Conservation (phyloP, 1,139 yeast genomes). For the Protomyces inouyei region DNA sequence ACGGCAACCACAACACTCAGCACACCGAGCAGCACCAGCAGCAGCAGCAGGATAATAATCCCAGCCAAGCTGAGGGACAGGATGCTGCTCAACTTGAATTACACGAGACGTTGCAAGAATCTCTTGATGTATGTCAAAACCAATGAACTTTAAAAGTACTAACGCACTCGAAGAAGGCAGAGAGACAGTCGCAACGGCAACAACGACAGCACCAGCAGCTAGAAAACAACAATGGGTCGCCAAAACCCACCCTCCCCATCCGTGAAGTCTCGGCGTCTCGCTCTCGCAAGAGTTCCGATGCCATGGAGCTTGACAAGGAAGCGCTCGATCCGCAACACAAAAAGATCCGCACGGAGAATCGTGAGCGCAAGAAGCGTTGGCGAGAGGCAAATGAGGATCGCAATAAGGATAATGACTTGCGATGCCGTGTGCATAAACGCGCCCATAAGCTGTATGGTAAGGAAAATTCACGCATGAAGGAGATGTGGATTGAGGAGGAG, state of each 20-base stretch:
- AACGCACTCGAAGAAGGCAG: too few relatives aligned
- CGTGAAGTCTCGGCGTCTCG: not conserved
- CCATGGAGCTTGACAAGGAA: conserved; percentile 1
- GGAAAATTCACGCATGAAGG: conserved; percentile 51
- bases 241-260: not conserved
- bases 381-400: conserved; percentile 74
- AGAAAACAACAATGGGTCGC: not conserved
- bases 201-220: not conserved
- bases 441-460: conserved; percentile 67
- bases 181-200: too few relatives aligned
- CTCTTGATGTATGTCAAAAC: too few relatives aligned
- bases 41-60: not conserved
- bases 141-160: too few relatives aligned
- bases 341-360: conserved; percentile 51
- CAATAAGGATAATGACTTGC: conserved; percentile 79
- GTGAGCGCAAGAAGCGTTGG: conserved; percentile 89
- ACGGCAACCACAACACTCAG: not conserved
- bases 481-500: conserved; percentile 73
- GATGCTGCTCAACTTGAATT: too few relatives aligned
- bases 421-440: conserved; percentile 68
- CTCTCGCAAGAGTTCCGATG: not conserved
- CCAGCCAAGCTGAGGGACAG: not conserved
- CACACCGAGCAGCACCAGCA: too few relatives aligned
- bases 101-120: too few relatives aligned
- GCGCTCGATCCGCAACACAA: conserved; percentile 17